A percentile compares a stretch with the other conserved stretches of the same genome.
Conservation (phyloP, 192 early-diverging fungal species). For the Coemansia biformis region DNA sequence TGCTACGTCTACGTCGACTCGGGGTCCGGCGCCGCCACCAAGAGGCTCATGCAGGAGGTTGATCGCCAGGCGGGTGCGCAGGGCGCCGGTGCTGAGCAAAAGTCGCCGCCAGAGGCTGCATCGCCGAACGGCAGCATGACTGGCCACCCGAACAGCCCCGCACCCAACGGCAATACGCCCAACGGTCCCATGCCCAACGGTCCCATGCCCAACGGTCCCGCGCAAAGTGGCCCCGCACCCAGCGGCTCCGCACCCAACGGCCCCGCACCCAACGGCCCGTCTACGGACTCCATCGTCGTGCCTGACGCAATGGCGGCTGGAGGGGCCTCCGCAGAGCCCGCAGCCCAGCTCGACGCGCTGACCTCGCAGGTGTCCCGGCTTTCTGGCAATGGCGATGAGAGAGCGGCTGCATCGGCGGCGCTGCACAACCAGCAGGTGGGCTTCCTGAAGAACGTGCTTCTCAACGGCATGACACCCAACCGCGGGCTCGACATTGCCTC, state of each 20-base stretch:
- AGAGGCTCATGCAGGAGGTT: constrained; percentile 44
- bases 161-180: too few species aligned
- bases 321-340: constrained; percentile 25
- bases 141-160: too few species aligned
- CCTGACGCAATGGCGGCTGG: constrained; percentile 25
- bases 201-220: too few species aligned
- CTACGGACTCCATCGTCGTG: constrained; percentile 2
- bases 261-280: constrained; percentile 4
- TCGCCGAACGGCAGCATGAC: too few species aligned
- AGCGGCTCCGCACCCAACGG: too few species aligned
- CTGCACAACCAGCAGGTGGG: constrained; percentile 47
- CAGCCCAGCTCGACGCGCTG: constrained; percentile 39
- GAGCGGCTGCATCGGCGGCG: constrained; percentile 36
- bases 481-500: constrained; percentile 27
- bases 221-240: too few species aligned
- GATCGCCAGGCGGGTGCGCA: constrained; percentile 25
- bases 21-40: constrained; percentile 41
- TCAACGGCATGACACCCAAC: constrained; percentile 29
- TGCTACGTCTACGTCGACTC: constrained; percentile 49
- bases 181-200: too few species aligned
- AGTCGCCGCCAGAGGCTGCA: neutral
- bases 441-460: constrained; percentile 43
- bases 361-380: constrained; percentile 38
- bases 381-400: constrained; percentile 19
- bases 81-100: neutral